Conservation (phyloP, 2,329 filamentous ascomycete genomes). For the Fusarium pseudograminearum region DNA sequence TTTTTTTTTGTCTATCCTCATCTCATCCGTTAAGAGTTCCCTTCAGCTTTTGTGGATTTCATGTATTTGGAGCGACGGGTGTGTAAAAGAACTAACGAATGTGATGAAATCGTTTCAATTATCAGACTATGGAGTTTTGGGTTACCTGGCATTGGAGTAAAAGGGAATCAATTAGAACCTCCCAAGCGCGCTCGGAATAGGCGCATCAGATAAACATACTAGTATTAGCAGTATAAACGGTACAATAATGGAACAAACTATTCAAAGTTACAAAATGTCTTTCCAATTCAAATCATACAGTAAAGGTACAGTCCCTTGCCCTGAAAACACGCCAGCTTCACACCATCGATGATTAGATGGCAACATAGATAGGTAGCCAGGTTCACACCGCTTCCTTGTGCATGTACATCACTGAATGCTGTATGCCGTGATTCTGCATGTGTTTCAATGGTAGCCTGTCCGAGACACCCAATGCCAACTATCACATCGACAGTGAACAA, state of each 20-base stretch:
- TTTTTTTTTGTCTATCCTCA: not conserved
- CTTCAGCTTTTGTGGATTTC: slow-evolving; percentile 5
- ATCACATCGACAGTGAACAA: not conserved
- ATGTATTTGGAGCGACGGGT: not conserved
- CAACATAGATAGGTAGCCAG: not conserved
- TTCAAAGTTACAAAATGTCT: not conserved
- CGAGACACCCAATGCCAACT: not conserved
- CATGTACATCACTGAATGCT: not conserved
- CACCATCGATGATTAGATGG: not conserved
- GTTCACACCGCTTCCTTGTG: not conserved
- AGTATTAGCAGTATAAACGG: not conserved
- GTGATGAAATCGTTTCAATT: slow-evolving; percentile 14
- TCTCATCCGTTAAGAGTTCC: not conserved
- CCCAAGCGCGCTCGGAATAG: slow-evolving; percentile 10
- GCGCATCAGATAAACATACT: slow-evolving; percentile 1
- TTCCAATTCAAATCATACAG: not conserved
- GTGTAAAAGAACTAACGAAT: slow-evolving; percentile 31
- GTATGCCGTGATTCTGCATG: not conserved
- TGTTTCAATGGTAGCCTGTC: not conserved
- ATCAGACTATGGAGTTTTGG: slow-evolving; percentile 28
- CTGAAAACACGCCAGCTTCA: not conserved
- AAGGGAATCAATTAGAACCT: slow-evolving; percentile 15
- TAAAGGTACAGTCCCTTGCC: not conserved
- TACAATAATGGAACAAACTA: slow-evolving; percentile 3
- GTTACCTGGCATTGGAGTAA: slow-evolving; percentile 3